phyloP scores from a whole-genome alignment of 352 stramenopile species.

The Aphanomyces invadans region DNA sequence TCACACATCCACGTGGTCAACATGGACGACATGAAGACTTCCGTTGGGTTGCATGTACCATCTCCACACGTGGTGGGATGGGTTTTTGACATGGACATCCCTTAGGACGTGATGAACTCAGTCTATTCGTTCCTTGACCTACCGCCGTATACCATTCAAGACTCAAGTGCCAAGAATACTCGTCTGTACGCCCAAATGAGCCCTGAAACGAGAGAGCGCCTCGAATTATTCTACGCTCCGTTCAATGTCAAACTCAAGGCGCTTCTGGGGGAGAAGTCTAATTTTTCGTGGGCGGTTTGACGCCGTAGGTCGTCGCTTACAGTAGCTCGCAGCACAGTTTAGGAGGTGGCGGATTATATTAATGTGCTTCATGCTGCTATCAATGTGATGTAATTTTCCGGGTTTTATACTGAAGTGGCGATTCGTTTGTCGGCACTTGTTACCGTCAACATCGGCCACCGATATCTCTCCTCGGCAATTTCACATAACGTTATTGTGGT shows the following conservation, averaged over 20 bases:
- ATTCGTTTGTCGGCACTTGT: too few species aligned
- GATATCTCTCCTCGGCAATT: too few species aligned
- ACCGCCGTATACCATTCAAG: slow-evolving; percentile 70
- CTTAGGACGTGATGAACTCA: slow-evolving; percentile 60
- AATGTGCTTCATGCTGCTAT: too few species aligned
- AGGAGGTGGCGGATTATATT: too few species aligned
- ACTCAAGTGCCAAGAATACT: slow-evolving; percentile 81
- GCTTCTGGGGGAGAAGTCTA: slow-evolving; percentile 35
- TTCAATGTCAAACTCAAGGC: slow-evolving; percentile 75
- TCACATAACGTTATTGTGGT: too few species aligned
- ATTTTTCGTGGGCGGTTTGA: neutral
- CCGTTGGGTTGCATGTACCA: slow-evolving; percentile 51
- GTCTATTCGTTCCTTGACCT: slow-evolving; percentile 83
- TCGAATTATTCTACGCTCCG: slow-evolving; percentile 68
- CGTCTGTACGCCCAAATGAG: slow-evolving; percentile 76
- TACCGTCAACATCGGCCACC: too few species aligned
- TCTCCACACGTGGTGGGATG: neutral
- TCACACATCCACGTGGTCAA: slow-evolving; percentile 90
- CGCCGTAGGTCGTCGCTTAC: too few species aligned
- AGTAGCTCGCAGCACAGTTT: too few species aligned
- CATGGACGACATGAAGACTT: slow-evolving; percentile 90
- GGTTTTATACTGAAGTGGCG: too few species aligned
- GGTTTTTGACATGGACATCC: slow-evolving; percentile 17
- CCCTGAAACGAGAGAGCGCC: slow-evolving; percentile 40
- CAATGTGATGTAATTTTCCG: too few species aligned